Evolutionary conservation across 1,139 yeast species (phyloP), one percentile per base, ranked within the genome.

Genomic region (Debaryomyces sp.): DNA sequence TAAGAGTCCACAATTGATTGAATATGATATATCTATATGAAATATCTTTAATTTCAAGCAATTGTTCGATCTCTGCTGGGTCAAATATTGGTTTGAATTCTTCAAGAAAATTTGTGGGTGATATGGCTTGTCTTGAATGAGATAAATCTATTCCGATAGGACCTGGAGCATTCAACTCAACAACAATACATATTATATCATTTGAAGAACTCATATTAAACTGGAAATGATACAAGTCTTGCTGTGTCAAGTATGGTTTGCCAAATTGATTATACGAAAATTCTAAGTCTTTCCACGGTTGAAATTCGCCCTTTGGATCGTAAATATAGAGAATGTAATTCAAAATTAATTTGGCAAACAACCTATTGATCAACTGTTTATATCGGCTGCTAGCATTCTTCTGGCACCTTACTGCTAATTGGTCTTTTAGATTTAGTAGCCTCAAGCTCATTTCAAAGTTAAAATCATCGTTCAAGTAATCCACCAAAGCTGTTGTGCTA

Each of bases 1-100:
- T 87, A 47, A 87, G 61, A 0, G 94, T 85, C 95, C 94, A 87
- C 30, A 78, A 71, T 45, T 80, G 82, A 29, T 84, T 80, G 60
- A 78, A 82, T 2, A 59, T 40, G 12, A 54, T 45, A 54, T 75
- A 75, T 41, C 68, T 46, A 2, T 48, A 22, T 1, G 50, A 42
- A 2, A 50, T 10, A 35, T 62, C 62, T 0, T 41, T 40, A 2
- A 62, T 49, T 1, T 10, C 32, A 10, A 50, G 47, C 22, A 85
- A 53, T 17, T 66, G 59, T 1, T 46, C 48, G 8, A 61, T 57
- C 58, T 86, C 92, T 0, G 45, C 38, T 0, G 52, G 53, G 29
- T 77, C 69, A 53, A 86, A 84, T 2, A 85, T 78, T 9, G 74
- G 82, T 23, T 58, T 56, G 54, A 83, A 84, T 30, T 80, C 74